Conservation (phyloP, 352 stramenopile species). For the Blastocystis sp. region DNA sequence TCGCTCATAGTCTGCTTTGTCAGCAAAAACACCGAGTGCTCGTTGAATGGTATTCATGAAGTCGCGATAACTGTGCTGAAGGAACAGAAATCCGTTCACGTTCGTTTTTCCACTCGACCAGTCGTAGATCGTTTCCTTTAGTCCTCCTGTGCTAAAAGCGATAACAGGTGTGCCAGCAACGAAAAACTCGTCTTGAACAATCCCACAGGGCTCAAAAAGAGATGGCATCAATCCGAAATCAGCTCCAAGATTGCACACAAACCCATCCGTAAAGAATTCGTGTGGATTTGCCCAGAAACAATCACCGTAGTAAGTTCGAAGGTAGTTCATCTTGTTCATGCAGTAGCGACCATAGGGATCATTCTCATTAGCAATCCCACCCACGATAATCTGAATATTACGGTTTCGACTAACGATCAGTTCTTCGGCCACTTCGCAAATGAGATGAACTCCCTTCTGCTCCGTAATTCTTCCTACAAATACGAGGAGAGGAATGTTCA, state of each 20-base stretch:
- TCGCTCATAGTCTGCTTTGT: constrained; percentile 36
- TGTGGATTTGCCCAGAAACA: constrained; percentile 65
- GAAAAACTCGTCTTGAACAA: constrained; percentile 67
- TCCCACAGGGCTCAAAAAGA: constrained; percentile 65
- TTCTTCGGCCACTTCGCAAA: constrained; percentile 61
- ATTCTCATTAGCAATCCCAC: constrained; percentile 63
- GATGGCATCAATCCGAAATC: constrained; percentile 66
- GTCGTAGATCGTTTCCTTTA: constrained; percentile 63
- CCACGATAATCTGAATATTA: constrained; percentile 64
- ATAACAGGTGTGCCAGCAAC: constrained; percentile 65
- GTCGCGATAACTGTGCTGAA: constrained; percentile 17
- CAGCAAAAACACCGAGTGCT: constrained; percentile 18
- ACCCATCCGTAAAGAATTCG: constrained; percentile 66
- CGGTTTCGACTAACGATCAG: constrained; percentile 43
- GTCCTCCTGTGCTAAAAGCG: constrained; percentile 65
- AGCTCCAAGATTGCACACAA: constrained; percentile 64
- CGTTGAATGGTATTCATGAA: constrained; percentile 40
- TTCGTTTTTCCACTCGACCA: background rate
- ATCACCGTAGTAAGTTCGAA: constrained; percentile 60
- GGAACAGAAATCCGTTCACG: constrained; percentile 56
- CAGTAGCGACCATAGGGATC: constrained; percentile 65
- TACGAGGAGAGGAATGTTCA: constrained; percentile 62
- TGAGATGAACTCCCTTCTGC: constrained; percentile 65
- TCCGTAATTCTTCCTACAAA: constrained; percentile 65
- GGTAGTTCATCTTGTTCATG: constrained; percentile 62